Base-by-base conservation (phyloP, 2,329 filamentous ascomycete species). In the Amauroascus niger region DNA sequence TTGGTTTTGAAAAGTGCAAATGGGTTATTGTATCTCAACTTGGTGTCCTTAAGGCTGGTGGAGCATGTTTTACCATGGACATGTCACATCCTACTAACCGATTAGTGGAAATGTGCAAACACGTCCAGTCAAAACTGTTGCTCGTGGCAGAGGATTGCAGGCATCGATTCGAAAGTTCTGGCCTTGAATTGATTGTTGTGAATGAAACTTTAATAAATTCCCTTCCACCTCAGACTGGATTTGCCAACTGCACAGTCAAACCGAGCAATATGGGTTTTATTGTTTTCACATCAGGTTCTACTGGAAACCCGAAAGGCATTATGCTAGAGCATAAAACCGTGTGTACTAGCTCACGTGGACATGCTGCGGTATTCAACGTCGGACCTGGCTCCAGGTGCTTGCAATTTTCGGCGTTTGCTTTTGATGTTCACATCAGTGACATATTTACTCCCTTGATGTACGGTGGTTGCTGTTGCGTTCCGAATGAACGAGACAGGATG, bases 351-450 rank as follows among this genome's bases (percentile, higher is more conserved):
- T 30, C 26, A 4, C 26, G 26, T 30, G 26, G 26, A 30, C 26
- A 30, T 30, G 26, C 26, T 30, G 26, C 26, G 26, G 26, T 30
- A 4, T 30, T 30, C 26, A 30, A 30, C 26, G 26, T 30, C 9
- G 26, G 26, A 30, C 26, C 26, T 30, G 26, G 26, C 9, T 30
- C 26, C 9, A 30, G 26, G 26, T 30, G 26, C 9, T 58, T 67
- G 9, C 67, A 95, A 63, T 94, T 94, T 65, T 88, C 88, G 2
- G 83, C 87, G 4, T 48, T 35, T 28, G 39, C 51, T 7, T 53
- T 48, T 24, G 51, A 53, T 35, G 51, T 47, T 14, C 11, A 16
- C 33, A 46, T 45, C n/a, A 18, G 33, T 6, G 44, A 53, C 11
- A 33, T 53, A 24, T 35, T 45, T 11, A 22, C 14, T 1, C 77